Base-by-base conservation (phyloP, 1,284 basidiomycete genomes). In the Tetrapyrgos nigripes region DNA sequence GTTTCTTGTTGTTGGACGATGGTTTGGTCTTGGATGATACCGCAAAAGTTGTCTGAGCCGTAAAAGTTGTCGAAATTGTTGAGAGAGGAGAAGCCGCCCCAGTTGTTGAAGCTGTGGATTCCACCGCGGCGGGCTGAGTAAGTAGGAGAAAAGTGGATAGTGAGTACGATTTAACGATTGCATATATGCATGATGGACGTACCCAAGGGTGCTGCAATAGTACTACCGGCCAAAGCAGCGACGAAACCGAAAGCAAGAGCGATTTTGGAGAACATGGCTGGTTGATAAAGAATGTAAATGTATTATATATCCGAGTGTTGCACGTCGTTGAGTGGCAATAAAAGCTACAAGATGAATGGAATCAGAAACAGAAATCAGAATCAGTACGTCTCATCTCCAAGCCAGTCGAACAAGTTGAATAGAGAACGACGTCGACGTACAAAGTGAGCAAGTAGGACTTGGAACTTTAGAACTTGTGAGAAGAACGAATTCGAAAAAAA, bases 11-110 rank as follows among this genome's bases (percentile, higher is more conserved):
- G 48, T 28, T 62, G 40, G 9, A 62, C 60, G 24, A 67, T 46
- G 31, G 57, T 37, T 27, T 56, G 59, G 10, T 50, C 49, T 47
- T 33, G 33, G 47, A 57, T n/a, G 44, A 64, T 48, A 21, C 62
- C 64, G 44, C 67, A 62, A 44, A 55, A 59, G 29, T 64, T 61
- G 50, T 60, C 50, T 50, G 44, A 60, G 26, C 67, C 67, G 48
- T 61, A 57, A 44, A 66, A 69, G 62, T 70, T 60, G 49, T 64
- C 53, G 17, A 58, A 54, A 5, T 64, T 64, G 26, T 62, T 64
- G 60, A 70, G 35, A n/a, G 59, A 61, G 10, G 59, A 57, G 43
- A 62, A 26, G 14, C 58, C 58, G 6, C 50, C 51, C 58, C 58
- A 62, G 52, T 50, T 50, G 44, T 54, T 33, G 35, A 62, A 62